A percentile compares a stretch with the other conserved stretches of the same genome.
These are phyloP conservation scores for Trichocladium antarcticum DNA, from an alignment of 495 filamentous ascomycete genomes.

Conservation along the genomic window DNA sequence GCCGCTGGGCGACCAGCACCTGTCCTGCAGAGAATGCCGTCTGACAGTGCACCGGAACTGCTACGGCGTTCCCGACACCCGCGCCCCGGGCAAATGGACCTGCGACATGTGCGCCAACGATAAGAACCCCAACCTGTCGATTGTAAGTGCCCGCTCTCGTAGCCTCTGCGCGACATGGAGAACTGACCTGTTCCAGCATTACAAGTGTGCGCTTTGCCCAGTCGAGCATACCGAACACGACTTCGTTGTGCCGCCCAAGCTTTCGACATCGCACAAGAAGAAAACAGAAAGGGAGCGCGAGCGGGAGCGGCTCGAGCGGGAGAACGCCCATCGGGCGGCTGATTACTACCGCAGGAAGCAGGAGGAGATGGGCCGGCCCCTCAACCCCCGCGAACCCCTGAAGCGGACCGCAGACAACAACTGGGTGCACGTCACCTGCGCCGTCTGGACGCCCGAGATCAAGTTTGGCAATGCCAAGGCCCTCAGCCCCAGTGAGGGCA, in stretches of 20 bases:
- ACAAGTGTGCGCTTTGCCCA: conserved; percentile 87
- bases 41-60: conserved; percentile 89
- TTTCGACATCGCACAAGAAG: conserved; percentile 54
- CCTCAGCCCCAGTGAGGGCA: conserved; percentile 76
- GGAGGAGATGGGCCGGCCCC: conserved; percentile 65
- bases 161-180: background rate
- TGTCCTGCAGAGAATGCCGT: conserved; percentile 74
- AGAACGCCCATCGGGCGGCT: conserved; percentile 59
- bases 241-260: conserved; percentile 72
- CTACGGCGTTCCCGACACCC: conserved; percentile 67
- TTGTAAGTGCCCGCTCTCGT: conserved; percentile 50
- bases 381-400: conserved; percentile 77
- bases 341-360: conserved; percentile 75
- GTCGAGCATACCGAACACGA: conserved; percentile 65
- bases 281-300: conserved; percentile 87
- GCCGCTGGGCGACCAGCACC: conserved; percentile 55
- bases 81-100: conserved; percentile 71
- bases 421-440: conserved; percentile 95
- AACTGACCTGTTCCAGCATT: conserved; percentile 44
- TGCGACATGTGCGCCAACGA: conserved; percentile 96
- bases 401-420: conserved; percentile 92
- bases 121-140: conserved; percentile 72
- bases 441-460: conserved; percentile 81
- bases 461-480: conserved; percentile 77
- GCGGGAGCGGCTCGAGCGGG: conserved; percentile 73